Conservation (phyloP, 2,329 filamentous ascomycete genomes). For the Zopfia rhizophila region DNA sequence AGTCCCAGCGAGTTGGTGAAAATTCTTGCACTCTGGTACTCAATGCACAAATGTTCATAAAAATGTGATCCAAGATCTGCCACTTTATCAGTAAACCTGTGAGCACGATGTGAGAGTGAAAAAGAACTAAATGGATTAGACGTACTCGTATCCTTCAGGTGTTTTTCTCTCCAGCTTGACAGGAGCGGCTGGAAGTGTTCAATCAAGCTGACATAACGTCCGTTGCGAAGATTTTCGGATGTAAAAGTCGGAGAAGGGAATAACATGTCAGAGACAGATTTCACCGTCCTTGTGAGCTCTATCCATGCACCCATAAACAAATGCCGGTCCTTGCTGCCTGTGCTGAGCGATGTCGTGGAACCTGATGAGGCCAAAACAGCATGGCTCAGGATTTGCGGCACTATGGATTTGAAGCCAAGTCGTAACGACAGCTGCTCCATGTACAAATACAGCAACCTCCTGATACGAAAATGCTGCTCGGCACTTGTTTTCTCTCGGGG, state of each 20-base stretch:
- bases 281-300: slow-evolving; percentile 56
- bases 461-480: slow-evolving; percentile 46
- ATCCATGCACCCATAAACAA: slow-evolving; percentile 64
- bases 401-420: slow-evolving; percentile 63
- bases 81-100: neutral
- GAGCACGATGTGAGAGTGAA: neutral
- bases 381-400: slow-evolving; percentile 58
- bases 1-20: slow-evolving; percentile 63
- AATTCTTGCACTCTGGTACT: slow-evolving; percentile 59
- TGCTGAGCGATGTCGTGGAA: too few species aligned
- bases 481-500: slow-evolving; percentile 47
- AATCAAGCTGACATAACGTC: slow-evolving; percentile 62
- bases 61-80: slow-evolving; percentile 50
- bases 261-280: slow-evolving; percentile 64
- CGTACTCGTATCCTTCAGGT: slow-evolving; percentile 51
- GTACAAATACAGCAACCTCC: slow-evolving; percentile 55
- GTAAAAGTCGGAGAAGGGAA: slow-evolving; percentile 59
- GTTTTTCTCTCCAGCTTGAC: slow-evolving; percentile 52
- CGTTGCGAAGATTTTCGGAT: slow-evolving; percentile 55
- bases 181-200: slow-evolving; percentile 58
- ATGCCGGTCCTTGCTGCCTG: slow-evolving; percentile 63
- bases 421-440: slow-evolving; percentile 64
- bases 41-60: slow-evolving; percentile 63
- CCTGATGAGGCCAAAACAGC: slow-evolving; percentile 49
- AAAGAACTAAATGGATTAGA: neutral